Evolutionary conservation across 2,329 filamentous ascomycete species (phyloP).

Genomic region (Venturia carpophila): DNA sequence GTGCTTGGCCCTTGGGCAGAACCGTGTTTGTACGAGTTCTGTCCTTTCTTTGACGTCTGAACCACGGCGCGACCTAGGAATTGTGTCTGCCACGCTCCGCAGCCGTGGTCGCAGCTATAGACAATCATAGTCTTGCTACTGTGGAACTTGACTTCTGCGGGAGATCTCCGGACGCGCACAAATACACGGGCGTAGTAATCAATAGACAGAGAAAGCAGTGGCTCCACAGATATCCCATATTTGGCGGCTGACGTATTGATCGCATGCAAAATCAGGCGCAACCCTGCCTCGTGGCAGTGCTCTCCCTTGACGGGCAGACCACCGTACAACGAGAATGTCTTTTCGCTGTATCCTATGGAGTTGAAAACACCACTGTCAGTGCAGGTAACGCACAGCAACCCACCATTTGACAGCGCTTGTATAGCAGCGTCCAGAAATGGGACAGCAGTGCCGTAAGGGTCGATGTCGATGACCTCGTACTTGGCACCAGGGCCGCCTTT

Average conservation of each 20-base stretch:
- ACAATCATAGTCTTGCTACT: constrained; percentile 88
- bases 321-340: constrained; percentile 88
- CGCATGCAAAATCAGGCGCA: constrained; percentile 77
- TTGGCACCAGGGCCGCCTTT: constrained; percentile 33
- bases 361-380: constrained; percentile 95
- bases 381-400: constrained; percentile 88
- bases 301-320: constrained; percentile 77
- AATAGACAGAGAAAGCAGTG: constrained; percentile 84
- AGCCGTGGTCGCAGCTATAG: constrained; percentile 84
- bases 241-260: constrained; percentile 72
- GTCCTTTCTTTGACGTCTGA: constrained; percentile 59
- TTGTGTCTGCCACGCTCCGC: constrained; percentile 85
- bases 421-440: constrained; percentile 88
- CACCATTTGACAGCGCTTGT: constrained; percentile 79
- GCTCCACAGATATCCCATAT: constrained; percentile 84
- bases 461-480: constrained; percentile 93
- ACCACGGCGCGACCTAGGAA: constrained; percentile 63
- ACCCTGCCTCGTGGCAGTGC: constrained; percentile 80
- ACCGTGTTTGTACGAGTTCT: constrained; percentile 60
- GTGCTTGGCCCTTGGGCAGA: constrained; percentile 63
- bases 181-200: constrained; percentile 94
- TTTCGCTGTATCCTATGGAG: constrained; percentile 88
- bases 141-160: constrained; percentile 80
- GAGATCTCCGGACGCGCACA: constrained; percentile 69
- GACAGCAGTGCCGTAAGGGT: constrained; percentile 89